Evolutionary conservation across 805 yeast species (phyloP).

Genomic region (Wickerhamomyces hampshirensis): DNA sequence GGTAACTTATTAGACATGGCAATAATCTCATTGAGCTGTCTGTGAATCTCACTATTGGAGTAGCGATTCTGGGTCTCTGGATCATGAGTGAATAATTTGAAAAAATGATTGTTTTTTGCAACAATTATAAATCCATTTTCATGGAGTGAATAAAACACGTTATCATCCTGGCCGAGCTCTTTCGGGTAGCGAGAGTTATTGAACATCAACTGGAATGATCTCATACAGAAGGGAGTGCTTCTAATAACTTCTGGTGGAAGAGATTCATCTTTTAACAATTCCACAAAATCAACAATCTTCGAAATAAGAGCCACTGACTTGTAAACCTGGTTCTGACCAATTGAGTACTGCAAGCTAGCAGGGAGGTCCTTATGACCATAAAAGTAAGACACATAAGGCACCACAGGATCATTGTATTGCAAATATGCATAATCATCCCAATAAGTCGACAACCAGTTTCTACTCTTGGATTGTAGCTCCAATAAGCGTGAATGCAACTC

Average conservation of each 20-base stretch:
- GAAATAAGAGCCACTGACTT: constrained; percentile 75
- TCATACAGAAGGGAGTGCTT: constrained; percentile 90
- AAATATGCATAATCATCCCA: constrained; percentile 95
- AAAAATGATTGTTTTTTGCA: constrained; percentile 72
- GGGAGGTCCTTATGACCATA: constrained; percentile 71
- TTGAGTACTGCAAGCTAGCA: constrained; percentile 27
- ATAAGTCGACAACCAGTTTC: constrained; percentile 87
- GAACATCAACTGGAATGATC: constrained; percentile 86
- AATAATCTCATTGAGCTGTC: constrained; percentile 55
- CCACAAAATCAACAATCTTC: constrained; percentile 64
- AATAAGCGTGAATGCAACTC: constrained; percentile 62
- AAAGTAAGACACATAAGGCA: constrained; percentile 90
- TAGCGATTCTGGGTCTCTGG: constrained; percentile 36
- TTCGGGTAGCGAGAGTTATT: constrained; percentile 83
- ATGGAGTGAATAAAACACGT: constrained; percentile 42
- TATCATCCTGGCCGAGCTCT: constrained; percentile 53
- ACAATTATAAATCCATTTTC: constrained; percentile 66
- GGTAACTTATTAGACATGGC: constrained; percentile 26
- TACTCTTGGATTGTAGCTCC: constrained; percentile 37
- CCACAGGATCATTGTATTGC: constrained; percentile 89
- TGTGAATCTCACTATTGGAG: constrained; percentile 44
- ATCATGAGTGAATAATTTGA: constrained; percentile 61
- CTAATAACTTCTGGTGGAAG: constrained; percentile 76
- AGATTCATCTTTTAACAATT: constrained; percentile 60
- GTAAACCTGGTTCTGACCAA: constrained; percentile 58